Percentiles rank a stretch among this genome's conserved stretches.
phyloP scores from a whole-genome alignment of 257 asterid genomes.

The Solanum rostratum region DNA sequence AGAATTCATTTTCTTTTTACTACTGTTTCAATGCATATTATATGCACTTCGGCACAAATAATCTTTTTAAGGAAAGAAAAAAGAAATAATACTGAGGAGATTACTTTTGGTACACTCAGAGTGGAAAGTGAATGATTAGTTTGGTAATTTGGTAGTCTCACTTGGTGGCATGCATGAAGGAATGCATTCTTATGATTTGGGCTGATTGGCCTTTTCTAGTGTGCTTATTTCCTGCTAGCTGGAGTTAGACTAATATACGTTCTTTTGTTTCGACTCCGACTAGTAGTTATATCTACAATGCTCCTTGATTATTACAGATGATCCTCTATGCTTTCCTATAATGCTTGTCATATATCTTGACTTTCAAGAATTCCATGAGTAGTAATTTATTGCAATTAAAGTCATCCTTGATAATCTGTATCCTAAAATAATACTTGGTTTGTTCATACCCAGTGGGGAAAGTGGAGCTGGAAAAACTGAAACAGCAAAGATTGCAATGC shows the following conservation, averaged over 20 bases:
- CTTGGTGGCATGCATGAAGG: background rate
- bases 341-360: background rate
- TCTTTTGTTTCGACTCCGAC: background rate
- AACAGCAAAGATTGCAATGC: constrained; percentile 99
- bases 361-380: background rate
- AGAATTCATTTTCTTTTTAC: background rate
- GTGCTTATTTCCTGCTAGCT: background rate
- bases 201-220: background rate
- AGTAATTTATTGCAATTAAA: background rate
- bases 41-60: background rate
- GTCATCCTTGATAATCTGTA: background rate
- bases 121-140: background rate
- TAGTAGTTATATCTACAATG: background rate
- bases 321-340: background rate
- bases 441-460: constrained; percentile 65
- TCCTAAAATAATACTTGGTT: constrained; percentile 10
- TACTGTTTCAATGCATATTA: background rate
- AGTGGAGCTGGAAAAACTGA: constrained; percentile 99
- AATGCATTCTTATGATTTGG: background rate
- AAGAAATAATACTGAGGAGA: background rate
- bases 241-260: background rate
- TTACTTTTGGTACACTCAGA: background rate
- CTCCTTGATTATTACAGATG: background rate
- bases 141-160: background rate
- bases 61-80: background rate